Conservation (phyloP, 306 rosid genomes). For the Quillaja saponaria region DNA sequence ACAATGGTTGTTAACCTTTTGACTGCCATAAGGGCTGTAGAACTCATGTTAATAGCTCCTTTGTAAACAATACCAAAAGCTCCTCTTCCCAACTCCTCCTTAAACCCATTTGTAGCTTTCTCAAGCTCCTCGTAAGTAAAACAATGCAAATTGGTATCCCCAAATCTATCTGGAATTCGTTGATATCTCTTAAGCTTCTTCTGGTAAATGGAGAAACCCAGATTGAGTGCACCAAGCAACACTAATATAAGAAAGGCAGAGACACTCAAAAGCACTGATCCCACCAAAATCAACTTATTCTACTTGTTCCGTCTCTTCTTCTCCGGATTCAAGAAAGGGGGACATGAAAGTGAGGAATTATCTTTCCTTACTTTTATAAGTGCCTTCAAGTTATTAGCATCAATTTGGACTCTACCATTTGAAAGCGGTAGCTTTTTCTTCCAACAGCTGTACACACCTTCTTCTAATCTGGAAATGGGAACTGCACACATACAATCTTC, state of each 20-base stretch:
- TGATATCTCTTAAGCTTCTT: neutral
- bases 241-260: too few species aligned
- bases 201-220: too few species aligned
- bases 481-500: conserved; percentile 44
- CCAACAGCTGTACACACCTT: conserved; percentile 52
- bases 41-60: conserved; percentile 12
- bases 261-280: conserved; percentile 26
- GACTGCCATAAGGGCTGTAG: neutral
- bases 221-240: too few species aligned
- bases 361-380: conserved; percentile 45
- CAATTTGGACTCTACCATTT: conserved; percentile 28
- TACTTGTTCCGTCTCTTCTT: too few species aligned
- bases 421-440: conserved; percentile 46
- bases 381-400: conserved; percentile 34
- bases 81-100: too few species aligned
- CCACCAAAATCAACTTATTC: conserved; percentile 26
- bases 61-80: conserved; percentile 44
- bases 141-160: conserved; percentile 7
- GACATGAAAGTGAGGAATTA: conserved; percentile 18
- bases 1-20: too few species aligned
- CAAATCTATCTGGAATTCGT: neutral
- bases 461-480: conserved; percentile 29
- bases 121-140: too few species aligned
- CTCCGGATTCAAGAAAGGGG: neutral
- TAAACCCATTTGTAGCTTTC: too few species aligned